A percentile compares a stretch with the other conserved stretches of the same genome.
phyloP scores from a whole-genome alignment of 768 basidiomycete species.

The Podaxis rugospora region DNA sequence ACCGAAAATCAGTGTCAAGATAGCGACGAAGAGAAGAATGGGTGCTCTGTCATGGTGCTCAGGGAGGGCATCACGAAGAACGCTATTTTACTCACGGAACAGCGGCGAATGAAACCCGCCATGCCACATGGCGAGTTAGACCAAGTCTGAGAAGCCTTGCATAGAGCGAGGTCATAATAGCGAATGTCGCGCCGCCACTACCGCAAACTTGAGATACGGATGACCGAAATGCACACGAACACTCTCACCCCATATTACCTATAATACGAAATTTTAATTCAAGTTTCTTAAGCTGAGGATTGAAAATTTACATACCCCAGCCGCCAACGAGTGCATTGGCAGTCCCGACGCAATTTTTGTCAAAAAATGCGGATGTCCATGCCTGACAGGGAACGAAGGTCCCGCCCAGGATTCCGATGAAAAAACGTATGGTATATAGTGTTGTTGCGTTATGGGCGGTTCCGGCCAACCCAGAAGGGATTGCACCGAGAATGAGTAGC shows the following conservation, averaged over 20 bases:
- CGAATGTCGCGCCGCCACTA: constrained; percentile 47
- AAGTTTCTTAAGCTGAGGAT: not conserved
- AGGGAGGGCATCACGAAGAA: not conserved
- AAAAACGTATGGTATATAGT: constrained; percentile 46
- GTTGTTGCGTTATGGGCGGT: constrained; percentile 32
- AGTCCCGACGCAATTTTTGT: constrained; percentile 37
- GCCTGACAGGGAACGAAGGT: constrained; percentile 60
- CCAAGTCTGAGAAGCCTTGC: constrained; percentile 26
- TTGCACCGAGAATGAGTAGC: constrained; percentile 48
- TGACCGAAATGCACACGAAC: not conserved
- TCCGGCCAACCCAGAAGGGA: constrained; percentile 57
- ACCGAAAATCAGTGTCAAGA: constrained; percentile 37
- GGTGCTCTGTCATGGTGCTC: constrained; percentile 31
- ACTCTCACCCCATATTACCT: constrained; percentile 29
- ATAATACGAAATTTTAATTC: not conserved
- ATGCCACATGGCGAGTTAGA: constrained; percentile 40
- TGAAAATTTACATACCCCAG: constrained; percentile 42
- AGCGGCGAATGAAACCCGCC: constrained; percentile 52
- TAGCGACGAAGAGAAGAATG: constrained; percentile 39
- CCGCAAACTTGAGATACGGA: not conserved
- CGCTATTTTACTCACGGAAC: constrained; percentile 33
- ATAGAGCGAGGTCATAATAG: constrained; percentile 53
- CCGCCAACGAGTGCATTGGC: constrained; percentile 55
- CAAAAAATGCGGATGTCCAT: constrained; percentile 60
- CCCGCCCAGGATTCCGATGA: constrained; percentile 57